Base-by-base conservation (phyloP, 768 basidiomycete species). In the Candolleomyces aberdarensis region DNA sequence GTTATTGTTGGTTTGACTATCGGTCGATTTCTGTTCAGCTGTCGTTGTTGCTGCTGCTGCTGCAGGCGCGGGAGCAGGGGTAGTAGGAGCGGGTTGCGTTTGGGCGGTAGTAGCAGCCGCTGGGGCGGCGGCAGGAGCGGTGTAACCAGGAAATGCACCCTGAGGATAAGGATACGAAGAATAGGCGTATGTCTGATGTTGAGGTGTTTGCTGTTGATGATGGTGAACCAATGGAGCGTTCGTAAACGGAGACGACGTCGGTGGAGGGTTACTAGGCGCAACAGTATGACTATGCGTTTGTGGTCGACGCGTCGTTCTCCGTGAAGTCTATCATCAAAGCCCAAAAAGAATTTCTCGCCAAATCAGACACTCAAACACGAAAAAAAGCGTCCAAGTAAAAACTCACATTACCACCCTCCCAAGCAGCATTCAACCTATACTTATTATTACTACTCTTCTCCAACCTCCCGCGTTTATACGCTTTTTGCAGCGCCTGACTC, bases 401-500 rank as follows among this genome's bases (percentile, higher is more conserved):
- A 78, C 90, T 70, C 69, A 94, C 92, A 67, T 80, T 87, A 32
- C 89, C 90, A 22, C 92, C 92, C 68, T 91, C 90, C 91, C 92
- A 94, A 58, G 73, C 78, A 6, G 86, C 75, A 69, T 88, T 94
- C 20, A 94, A 70, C 44, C 86, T 78, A 72, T 95, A 95, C 70
- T 87, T 89, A 3, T 88, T 89, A 55, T 80, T 79, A n/a, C 74
- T 78, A 32, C 81, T 82, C 70, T 94, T 95, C 69, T 90, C 86
- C 57, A 95, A 81, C 26, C 93, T 79, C 9, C 92, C 92, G 50
- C 92, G 81, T 71, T 87, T 90, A 73, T 78, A 92, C 4, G 93
- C 92, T 65, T 94, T 94, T 71, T 92, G 91, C 57, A 95, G 74
- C 7, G 93, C 93, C 72, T 95, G 93, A 66, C 90, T 92, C 3